phyloP scores from a whole-genome alignment of 2,329 filamentous ascomycete genomes.

The Pleochaeta shiraiana region DNA sequence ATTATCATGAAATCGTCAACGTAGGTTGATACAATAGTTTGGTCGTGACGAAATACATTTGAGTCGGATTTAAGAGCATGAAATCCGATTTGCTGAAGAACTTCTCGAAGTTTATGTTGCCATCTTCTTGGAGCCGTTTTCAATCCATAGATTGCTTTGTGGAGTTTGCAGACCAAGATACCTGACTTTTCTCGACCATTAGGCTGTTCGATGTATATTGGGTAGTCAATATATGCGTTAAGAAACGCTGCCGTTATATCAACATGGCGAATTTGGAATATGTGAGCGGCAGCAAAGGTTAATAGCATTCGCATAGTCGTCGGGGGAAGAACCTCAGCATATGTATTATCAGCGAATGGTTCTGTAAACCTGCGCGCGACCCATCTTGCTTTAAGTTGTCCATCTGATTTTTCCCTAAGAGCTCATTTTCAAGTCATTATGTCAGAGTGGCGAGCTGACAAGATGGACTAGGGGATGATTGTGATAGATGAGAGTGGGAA shows the following conservation, averaged over 20 bases:
- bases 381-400: neutral
- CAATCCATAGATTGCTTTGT: no score
- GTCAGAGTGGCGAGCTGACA: neutral
- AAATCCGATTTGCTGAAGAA: neutral
- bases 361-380: neutral
- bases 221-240: neutral
- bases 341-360: neutral
- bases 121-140: no score
- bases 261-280: neutral
- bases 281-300: neutral
- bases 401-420: neutral
- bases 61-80: neutral
- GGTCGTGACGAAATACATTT: neutral
- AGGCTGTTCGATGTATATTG: no score
- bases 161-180: neutral
- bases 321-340: neutral
- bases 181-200: neutral
- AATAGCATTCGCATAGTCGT: neutral
- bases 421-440: no score
- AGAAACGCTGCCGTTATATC: neutral
- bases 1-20: neutral
- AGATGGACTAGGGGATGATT: no score
- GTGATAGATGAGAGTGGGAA: no score
- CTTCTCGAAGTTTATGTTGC: neutral
- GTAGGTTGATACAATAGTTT: neutral